These are phyloP conservation scores for Rhodotorula graminis DNA, from an alignment of 768 basidiomycete species.

Conservation along the genomic window DNA sequence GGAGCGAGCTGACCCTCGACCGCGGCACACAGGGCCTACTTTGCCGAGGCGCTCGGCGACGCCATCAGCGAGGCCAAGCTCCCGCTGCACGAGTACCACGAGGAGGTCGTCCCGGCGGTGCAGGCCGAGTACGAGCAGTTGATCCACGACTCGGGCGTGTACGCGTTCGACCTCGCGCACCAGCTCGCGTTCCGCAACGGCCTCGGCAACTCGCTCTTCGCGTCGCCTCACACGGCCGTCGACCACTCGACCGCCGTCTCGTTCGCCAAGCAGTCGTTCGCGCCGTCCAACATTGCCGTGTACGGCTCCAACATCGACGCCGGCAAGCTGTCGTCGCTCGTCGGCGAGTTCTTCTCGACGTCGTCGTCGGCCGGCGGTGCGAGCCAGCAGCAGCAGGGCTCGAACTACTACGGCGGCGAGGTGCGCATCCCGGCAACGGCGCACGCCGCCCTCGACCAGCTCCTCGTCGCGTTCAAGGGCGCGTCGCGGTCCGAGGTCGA, in stretches of 20 bases:
- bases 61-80: conserved; percentile 75
- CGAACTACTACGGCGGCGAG: conserved; percentile 79
- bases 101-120: conserved; percentile 57
- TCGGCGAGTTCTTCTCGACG: conserved; percentile 62
- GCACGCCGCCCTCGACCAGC: conserved; percentile 56
- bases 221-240: conserved; percentile 60
- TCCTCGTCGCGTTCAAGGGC: conserved; percentile 84
- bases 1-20: neutral
- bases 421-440: conserved; percentile 59
- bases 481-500: conserved; percentile 63
- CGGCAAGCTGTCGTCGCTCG: conserved; percentile 61
- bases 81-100: conserved; percentile 51
- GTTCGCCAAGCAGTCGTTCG: conserved; percentile 70
- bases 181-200: conserved; percentile 86
- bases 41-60: conserved; percentile 80
- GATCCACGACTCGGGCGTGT: conserved; percentile 57
- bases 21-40: conserved; percentile 61
- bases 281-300: conserved; percentile 70
- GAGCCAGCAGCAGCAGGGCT: conserved; percentile 46
- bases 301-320: conserved; percentile 81
- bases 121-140: conserved; percentile 65
- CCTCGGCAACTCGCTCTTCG: conserved; percentile 84
- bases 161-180: conserved; percentile 83
- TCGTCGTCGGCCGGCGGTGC: conserved; percentile 49
- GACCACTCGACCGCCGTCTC: conserved; percentile 54